Conservation (phyloP, 371 early-diverging fungal species). For the Mucor lusitanicus region DNA sequence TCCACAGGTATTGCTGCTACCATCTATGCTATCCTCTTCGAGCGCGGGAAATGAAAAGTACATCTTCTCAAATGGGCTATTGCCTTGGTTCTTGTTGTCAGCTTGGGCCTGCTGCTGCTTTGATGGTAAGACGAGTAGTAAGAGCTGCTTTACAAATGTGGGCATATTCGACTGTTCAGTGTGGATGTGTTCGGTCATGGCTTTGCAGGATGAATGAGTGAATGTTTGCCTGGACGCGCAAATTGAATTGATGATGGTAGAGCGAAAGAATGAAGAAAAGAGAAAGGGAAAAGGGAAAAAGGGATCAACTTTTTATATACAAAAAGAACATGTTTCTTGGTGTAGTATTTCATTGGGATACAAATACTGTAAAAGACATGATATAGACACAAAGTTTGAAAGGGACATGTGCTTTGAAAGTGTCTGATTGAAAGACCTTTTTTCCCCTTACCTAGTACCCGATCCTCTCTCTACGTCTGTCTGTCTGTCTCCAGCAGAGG, state of each 20-base stretch:
- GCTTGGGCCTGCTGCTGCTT: slow-evolving; percentile 2
- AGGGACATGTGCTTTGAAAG: slow-evolving; percentile 7
- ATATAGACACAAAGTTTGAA: not conserved
- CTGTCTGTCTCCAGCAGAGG: no score
- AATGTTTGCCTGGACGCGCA: not conserved
- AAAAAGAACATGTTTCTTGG: not conserved
- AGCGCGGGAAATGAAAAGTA: slow-evolving; percentile 33
- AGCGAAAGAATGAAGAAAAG: slow-evolving; percentile 2
- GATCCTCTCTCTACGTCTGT: slow-evolving; percentile 13
- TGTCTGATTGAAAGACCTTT: slow-evolving; percentile 2
- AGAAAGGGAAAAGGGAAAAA: slow-evolving; percentile 5
- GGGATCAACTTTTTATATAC: slow-evolving; percentile 8
- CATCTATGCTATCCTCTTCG: slow-evolving; percentile 18
- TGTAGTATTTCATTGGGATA: not conserved
- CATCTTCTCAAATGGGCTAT: slow-evolving; percentile 33
- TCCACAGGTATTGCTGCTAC: slow-evolving; percentile 9
- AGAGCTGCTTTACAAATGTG: slow-evolving; percentile 28
- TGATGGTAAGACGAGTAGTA: slow-evolving; percentile 25
- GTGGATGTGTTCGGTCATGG: slow-evolving; percentile 8
- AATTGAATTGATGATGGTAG: not conserved
- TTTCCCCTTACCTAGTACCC: slow-evolving; percentile 14
- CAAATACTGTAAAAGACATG: not conserved
- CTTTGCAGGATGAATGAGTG: not conserved
- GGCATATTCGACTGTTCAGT: slow-evolving; percentile 17
- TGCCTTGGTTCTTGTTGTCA: slow-evolving; percentile 6